Base-by-base conservation (phyloP, 1,139 yeast genomes). In the Lodderomyces orthopsilosis region DNA sequence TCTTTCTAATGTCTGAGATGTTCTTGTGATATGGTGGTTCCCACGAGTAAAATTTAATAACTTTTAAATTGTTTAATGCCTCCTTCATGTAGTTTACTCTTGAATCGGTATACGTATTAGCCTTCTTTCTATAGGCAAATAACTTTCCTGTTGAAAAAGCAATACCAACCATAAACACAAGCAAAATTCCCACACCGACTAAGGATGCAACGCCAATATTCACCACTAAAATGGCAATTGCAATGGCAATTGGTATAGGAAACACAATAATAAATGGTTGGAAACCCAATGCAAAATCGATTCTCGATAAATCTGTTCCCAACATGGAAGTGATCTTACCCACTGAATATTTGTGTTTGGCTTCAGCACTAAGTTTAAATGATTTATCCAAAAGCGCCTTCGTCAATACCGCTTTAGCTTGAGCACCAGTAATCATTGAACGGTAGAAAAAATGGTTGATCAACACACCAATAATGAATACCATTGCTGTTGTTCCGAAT, bases 311-410 rank as follows among this genome's bases (percentile, higher is more conserved):
- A 51, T 68, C 74, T 1, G 71, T 65, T 33, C 70, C 65, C 54
- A 68, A 58, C 58, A 68, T 62, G 8, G 72, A 82, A 1, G 95
- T 86, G 44, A 89, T 74, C 49, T 76, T 78, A 46, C 94, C 86
- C 19, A 78, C 70, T 0, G 94, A 79, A 57, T 65, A 86, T 46
- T 71, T 66, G 52, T 78, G 77, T 43, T 77, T 74, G 2, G 93
- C 77, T 45, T 72, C 70, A n/a, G 81, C 76, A 49, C 79, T 76
- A 12, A 89, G 73, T 41, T 62, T 70, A 51, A 86, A 75, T 13
- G 91, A 75, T 58, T 89, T 89, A 46, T 76, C 75, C 46, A 86
- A 66, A 10, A 87, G 63, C 1, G 86, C 83, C 47, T 83, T 82
- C 2, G 85, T 81, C 39, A 87, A 61, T 1, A 85, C 76, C 1